Conservation (phyloP, 2,329 filamentous ascomycete species). For the Colletotrichum horii region DNA sequence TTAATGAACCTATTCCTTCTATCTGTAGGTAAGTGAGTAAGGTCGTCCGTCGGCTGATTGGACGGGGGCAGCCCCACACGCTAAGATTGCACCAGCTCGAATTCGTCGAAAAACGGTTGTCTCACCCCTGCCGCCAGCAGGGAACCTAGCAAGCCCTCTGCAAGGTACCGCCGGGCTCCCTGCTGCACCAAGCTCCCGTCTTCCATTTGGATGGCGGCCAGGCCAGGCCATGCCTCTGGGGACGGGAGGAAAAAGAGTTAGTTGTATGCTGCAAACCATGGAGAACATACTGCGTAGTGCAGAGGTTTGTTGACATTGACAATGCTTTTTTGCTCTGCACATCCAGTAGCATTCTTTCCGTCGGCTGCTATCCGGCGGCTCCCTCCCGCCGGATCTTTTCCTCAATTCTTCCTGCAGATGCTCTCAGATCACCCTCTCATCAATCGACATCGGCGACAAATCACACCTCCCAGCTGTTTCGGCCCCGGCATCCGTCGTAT, state of each 20-base stretch:
- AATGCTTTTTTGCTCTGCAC: background rate
- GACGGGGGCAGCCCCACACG: background rate
- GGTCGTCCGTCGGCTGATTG: background rate
- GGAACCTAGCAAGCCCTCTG: background rate
- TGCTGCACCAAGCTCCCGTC: background rate
- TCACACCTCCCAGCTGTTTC: background rate
- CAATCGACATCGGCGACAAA: background rate
- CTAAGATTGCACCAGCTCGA: slow-evolving; percentile 9
- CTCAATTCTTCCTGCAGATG: background rate
- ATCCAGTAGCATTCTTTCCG: background rate
- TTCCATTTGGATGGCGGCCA: background rate
- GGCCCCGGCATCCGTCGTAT: slow-evolving; percentile 7
- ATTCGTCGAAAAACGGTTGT: slow-evolving; percentile 19
- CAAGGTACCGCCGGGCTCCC: background rate
- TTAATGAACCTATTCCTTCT: too few species aligned
- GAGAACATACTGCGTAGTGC: too few species aligned
- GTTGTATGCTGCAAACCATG: background rate
- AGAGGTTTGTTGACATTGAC: background rate
- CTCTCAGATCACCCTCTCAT: background rate
- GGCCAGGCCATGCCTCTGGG: background rate
- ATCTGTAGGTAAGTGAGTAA: background rate
- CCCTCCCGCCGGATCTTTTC: background rate
- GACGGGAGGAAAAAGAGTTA: background rate
- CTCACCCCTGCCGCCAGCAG: slow-evolving; percentile 13
- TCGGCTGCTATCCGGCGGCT: background rate